phyloP scores from a whole-genome alignment of 2,329 filamentous ascomycete genomes.

The Arthrobotrys sphaeroides region DNA sequence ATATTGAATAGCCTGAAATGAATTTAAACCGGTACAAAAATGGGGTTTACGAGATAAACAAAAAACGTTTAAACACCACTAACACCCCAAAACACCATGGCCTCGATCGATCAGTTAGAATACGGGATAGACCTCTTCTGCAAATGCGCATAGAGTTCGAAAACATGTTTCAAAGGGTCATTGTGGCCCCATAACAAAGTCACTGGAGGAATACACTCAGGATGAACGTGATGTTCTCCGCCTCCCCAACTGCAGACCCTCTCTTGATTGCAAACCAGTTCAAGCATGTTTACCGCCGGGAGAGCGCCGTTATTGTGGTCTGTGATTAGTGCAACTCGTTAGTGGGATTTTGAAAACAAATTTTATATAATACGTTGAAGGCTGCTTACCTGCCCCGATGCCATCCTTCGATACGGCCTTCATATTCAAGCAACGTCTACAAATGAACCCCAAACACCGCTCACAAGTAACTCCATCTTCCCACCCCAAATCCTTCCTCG shows the following conservation, averaged over 20 bases:
- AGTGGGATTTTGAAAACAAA: neutral
- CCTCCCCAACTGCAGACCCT: neutral
- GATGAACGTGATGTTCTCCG: slow-evolving; percentile 22
- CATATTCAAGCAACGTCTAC: neutral
- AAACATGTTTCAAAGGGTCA: slow-evolving; percentile 6
- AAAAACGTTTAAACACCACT: no score
- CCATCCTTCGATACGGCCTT: neutral
- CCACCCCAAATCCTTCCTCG: neutral
- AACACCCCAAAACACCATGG: no score
- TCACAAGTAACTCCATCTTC: slow-evolving; percentile 10
- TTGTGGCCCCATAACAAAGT: slow-evolving; percentile 19
- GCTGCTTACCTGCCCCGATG: neutral
- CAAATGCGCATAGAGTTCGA: slow-evolving; percentile 3
- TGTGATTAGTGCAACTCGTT: neutral
- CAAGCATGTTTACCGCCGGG: neutral
- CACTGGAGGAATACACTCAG: slow-evolving; percentile 10
- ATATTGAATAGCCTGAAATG: no score
- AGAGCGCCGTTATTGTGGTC: neutral
- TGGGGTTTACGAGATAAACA: no score
- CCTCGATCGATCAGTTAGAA: no score
- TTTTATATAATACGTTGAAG: neutral
- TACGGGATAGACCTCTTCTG: neutral
- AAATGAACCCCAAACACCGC: slow-evolving; percentile 19
- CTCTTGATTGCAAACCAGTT: neutral
- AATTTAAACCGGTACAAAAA: no score